Conservation (phyloP, 2,329 filamentous ascomycete species). For the Monosporascus sp. region DNA sequence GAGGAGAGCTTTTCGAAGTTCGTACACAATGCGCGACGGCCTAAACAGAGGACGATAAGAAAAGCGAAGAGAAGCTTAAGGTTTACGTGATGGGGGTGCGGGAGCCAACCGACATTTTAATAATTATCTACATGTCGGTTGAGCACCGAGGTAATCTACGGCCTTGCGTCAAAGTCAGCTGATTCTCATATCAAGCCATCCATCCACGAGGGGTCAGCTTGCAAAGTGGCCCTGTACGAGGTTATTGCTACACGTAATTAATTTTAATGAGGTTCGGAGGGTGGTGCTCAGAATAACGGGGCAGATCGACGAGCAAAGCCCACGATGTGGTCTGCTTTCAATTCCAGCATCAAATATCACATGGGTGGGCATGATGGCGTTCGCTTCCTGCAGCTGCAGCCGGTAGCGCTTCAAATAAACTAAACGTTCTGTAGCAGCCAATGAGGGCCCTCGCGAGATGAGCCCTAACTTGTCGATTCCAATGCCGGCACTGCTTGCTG, state of each 20-base stretch:
- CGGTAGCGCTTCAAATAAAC: not conserved
- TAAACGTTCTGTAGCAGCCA: not conserved
- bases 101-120: no score
- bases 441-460: not conserved
- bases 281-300: not conserved
- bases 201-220: no score
- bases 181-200: no score
- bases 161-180: no score
- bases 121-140: no score
- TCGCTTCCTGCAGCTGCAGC: not conserved
- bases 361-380: not conserved
- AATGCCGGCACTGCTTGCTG: not conserved
- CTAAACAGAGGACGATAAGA: not conserved
- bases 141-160: no score
- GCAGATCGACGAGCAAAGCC: not conserved
- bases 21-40: no score
- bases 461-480: not conserved
- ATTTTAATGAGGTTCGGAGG: no score
- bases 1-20: not conserved
- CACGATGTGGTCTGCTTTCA: not conserved
- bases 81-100: no score
- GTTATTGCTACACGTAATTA: no score
- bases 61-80: no score
- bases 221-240: no score
- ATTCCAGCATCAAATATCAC: not conserved